Percentiles rank a stretch among this genome's conserved stretches.
Conservation (phyloP, 164 flowering plant genomes). For the Chloranthus sessilifolius region DNA sequence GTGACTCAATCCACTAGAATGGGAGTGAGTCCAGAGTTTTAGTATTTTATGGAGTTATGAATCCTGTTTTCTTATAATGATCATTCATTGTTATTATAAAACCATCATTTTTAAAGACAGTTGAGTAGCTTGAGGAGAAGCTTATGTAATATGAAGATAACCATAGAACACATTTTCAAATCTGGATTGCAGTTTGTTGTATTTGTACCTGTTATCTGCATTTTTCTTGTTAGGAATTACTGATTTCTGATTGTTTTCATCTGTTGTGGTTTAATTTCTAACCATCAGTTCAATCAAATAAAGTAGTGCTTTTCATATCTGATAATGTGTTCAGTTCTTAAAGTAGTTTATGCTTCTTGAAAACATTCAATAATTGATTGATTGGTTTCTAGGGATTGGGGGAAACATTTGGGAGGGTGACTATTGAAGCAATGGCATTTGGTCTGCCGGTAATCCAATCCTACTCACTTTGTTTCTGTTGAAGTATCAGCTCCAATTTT, state of each 20-base stretch:
- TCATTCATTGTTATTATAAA: too few species aligned
- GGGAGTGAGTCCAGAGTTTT: too few species aligned
- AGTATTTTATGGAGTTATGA: too few species aligned
- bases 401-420: constrained; percentile 98
- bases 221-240: too few species aligned
- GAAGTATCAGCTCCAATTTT: constrained; percentile 5
- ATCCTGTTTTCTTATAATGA: too few species aligned
- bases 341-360: neutral
- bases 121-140: too few species aligned
- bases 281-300: constrained; percentile 1
- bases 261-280: neutral
- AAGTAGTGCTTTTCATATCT: neutral
- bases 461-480: neutral
- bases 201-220: too few species aligned
- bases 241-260: neutral
- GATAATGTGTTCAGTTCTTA: neutral
- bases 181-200: too few species aligned
- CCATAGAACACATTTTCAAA: too few species aligned
- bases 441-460: constrained; percentile 78
- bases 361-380: neutral
- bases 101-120: too few species aligned
- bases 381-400: constrained; percentile 65
- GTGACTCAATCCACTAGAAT: too few species aligned
- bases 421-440: constrained; percentile 98
- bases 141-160: too few species aligned